phyloP scores from a whole-genome alignment of 306 rosid genomes.

The Castanea sativa region DNA sequence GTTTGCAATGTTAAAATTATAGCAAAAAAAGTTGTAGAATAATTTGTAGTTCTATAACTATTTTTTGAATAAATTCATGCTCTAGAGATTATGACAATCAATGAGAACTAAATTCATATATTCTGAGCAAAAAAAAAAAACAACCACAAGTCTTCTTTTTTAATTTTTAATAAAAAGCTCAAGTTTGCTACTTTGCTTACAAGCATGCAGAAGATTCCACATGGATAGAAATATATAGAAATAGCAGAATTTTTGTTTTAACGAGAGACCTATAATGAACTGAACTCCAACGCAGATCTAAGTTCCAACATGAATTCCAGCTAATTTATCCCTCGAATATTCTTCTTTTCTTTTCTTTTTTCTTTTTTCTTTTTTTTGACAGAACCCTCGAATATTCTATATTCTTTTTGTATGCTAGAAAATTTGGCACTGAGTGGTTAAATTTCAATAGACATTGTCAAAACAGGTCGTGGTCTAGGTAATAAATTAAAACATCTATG shows the following conservation, averaged over 20 bases:
- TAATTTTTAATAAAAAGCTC: no score
- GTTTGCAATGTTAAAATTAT: no score
- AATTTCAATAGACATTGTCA: not conserved
- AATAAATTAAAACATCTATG: not conserved
- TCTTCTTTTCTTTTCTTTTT: not conserved
- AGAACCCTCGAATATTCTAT: not conserved
- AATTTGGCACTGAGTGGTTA: not conserved
- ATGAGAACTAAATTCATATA: no score
- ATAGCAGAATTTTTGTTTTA: not conserved
- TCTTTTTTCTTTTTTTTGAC: no score
- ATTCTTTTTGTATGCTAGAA: not conserved
- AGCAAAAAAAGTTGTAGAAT: no score
- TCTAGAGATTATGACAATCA: no score
- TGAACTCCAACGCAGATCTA: not conserved
- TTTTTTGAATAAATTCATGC: no score
- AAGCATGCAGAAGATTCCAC: not conserved
- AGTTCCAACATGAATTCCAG: not conserved
- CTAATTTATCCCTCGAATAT: conserved; percentile 1
- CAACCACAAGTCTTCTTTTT: no score
- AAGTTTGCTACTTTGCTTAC: no score
- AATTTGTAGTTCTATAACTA: no score
- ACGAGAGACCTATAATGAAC: not conserved
- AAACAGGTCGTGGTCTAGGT: not conserved
- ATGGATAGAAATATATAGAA: not conserved
- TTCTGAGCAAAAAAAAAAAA: no score